Conservation (phyloP, 2,329 filamentous ascomycete species). For the Colletotrichum coccodes region DNA sequence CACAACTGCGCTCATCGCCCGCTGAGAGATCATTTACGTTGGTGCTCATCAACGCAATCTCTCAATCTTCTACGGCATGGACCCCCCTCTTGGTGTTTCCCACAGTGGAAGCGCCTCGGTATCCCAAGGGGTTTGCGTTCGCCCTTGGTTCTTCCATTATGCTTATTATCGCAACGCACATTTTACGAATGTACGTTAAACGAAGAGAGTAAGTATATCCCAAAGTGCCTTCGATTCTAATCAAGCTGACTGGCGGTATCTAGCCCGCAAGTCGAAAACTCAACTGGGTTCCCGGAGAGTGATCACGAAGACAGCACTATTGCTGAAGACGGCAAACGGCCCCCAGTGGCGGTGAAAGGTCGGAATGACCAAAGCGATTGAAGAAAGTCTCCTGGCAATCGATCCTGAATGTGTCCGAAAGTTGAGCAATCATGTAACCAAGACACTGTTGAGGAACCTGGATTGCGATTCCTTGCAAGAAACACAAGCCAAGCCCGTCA, state of each 20-base stretch:
- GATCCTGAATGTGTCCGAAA: neutral
- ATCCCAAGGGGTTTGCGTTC: slow-evolving; percentile 56
- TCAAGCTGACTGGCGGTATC: neutral
- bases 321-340: neutral
- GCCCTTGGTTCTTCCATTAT: slow-evolving; percentile 18
- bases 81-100: slow-evolving; percentile 62
- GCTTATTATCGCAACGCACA: slow-evolving; percentile 15
- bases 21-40: slow-evolving; percentile 21
- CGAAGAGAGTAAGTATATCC: slow-evolving; percentile 15
- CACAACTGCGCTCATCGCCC: slow-evolving; percentile 13
- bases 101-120: slow-evolving; percentile 54
- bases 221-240: rapidly evolving
- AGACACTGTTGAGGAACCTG: neutral
- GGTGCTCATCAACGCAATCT: slow-evolving; percentile 46
- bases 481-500: neutral
- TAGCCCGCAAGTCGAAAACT: slow-evolving; percentile 21
- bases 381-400: neutral
- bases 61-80: slow-evolving; percentile 66
- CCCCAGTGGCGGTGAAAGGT: neutral
- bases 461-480: neutral
- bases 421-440: too few relatives aligned
- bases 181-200: slow-evolving; percentile 18
- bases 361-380: neutral
- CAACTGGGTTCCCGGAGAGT: slow-evolving; percentile 1
- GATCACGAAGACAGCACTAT: neutral